Base-by-base conservation (phyloP, 495 filamentous ascomycete species). In the Aspergillus heteromorphus region DNA sequence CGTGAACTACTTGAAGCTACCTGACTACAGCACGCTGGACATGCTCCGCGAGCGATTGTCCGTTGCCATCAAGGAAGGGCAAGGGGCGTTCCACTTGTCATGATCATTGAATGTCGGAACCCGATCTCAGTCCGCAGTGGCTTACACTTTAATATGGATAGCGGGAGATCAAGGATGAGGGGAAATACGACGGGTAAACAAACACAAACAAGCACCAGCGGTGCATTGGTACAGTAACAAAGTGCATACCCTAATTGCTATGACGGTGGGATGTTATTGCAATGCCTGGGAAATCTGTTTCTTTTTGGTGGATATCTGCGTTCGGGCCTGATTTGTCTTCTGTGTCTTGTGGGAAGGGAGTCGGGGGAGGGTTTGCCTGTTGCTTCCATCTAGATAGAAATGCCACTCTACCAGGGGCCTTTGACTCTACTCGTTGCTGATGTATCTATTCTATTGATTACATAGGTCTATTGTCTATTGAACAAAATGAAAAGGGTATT, bases 1-100 rank as follows among this genome's bases (percentile, higher is more conserved):
- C 69, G 93, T 96, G 67, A 99, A 99, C 67, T 99, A 99, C 67
- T 87, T 99, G 59, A 99, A 99, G 70, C 78, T 99, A 63, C 95
- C 95, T 18, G 91, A 99, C 71, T 99, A 99, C 73, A 92, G 85
- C 61, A 82, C 73, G 62, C 71, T 96, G 55, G 81, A 90, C 14
- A 79, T 88, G 34, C 80, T 99, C 65, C 83, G 78, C 51, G 77
- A 84, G 60, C 85, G 86, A 65, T 73, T 99, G 29, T 83, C 83
- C 40, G 84, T 88, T 48, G 95, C 95, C 38, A 95, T 96, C 62
- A 87, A 84, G 68, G 95, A 99, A 75, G 95, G 95, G n/a, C 95
- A 97, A 67, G 95, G 95, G 16, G 95, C 95, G 49, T 99, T 99
- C 81, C 95, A 97, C 70, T 78, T 99, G 51, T 97, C 95, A 36